phyloP scores from a whole-genome alignment of 2,329 filamentous ascomycete species.

The Pseudogymnoascus sp. region DNA sequence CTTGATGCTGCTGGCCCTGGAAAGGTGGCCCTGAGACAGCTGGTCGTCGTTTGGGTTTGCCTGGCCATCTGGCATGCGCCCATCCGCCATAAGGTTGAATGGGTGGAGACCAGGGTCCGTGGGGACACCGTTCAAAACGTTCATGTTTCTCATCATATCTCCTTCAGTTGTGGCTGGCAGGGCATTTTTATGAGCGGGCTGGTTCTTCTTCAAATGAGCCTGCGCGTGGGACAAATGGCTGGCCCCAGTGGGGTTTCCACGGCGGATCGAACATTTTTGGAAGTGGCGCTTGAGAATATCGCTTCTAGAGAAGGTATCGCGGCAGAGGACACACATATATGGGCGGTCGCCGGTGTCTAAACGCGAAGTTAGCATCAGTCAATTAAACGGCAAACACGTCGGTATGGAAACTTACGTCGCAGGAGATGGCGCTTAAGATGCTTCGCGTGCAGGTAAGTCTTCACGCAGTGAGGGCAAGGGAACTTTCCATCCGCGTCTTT shows the following conservation, averaged over 20 bases:
- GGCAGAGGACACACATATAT: constrained; percentile 96
- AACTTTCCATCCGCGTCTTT: constrained; percentile 98
- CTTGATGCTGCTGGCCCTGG: constrained; percentile 52
- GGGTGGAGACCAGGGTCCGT: constrained; percentile 49
- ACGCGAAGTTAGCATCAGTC: constrained; percentile 21
- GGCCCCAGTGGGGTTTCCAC: constrained; percentile 89
- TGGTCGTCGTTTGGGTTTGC: constrained; percentile 47
- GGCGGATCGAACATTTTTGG: constrained; percentile 94
- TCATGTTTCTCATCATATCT: constrained; percentile 50
- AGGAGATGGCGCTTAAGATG: constrained; percentile 94
- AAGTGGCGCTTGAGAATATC: constrained; percentile 99
- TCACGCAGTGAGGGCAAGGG: constrained; percentile 94
- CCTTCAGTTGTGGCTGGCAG: constrained; percentile 43
- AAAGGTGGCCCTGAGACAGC: constrained; percentile 55
- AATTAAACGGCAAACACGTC: neutral
- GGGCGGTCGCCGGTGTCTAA: constrained; percentile 93
- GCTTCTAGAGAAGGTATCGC: constrained; percentile 95
- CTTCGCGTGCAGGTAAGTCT: constrained; percentile 96
- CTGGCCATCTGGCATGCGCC: constrained; percentile 25
- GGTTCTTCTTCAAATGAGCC: constrained; percentile 75
- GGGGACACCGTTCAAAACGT: constrained; percentile 50
- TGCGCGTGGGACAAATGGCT: constrained; percentile 91
- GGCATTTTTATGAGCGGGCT: constrained; percentile 47
- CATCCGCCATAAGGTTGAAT: constrained; percentile 45
- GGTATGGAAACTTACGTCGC: constrained; percentile 64